Base-by-base conservation (phyloP, 2,329 filamentous ascomycete species). In the Fusarium brachygibbosum region DNA sequence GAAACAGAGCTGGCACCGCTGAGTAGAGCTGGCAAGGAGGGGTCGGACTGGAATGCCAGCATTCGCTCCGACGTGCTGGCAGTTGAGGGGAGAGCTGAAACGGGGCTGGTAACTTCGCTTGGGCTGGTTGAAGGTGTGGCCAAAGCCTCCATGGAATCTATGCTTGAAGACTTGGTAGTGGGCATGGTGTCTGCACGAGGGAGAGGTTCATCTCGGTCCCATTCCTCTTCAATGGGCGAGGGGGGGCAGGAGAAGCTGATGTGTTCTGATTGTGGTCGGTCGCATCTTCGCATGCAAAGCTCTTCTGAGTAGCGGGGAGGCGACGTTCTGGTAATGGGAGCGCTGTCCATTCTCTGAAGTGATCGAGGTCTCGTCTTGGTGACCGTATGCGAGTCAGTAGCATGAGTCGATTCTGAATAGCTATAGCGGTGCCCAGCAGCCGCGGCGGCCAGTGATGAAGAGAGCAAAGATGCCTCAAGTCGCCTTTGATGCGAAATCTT, bases 1-100 rank as follows among this genome's bases (percentile, higher is more conserved):
- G 87, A 90, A 12, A 90, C 84, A 4, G 88, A 91, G 72, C 88
- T 90, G 11, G 88, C 87, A 13, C 88, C 87, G 58, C 88, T 90
- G 13, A 90, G 81, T 10, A 90, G 79, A 9, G 88, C 88, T 13
- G 88, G 88, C 4, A 91, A 78, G 7, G 88, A 91, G 0, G 88
- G 88, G 53, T 90, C 88, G 5, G 88, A 90, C 57, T 86, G 87
- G 75, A 89, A 90, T 4, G 80, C 81, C 17, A 85, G 72, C 70
- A 85, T 84, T 11, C 83, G 80, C 8, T 85, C 84, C 5, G 82
- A 80, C 2, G 80, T 75, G n/a, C 79, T 80, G 63, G 82, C 82
- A 23, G 78, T 78, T 6, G 79, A 76, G 9, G 76, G 76, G 42
- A 80, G 80, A 4, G 80, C 78, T 21, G 81, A 82, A 7, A 84